Base-by-base conservation (phyloP, 306 rosid species). In the Morella rubra region DNA sequence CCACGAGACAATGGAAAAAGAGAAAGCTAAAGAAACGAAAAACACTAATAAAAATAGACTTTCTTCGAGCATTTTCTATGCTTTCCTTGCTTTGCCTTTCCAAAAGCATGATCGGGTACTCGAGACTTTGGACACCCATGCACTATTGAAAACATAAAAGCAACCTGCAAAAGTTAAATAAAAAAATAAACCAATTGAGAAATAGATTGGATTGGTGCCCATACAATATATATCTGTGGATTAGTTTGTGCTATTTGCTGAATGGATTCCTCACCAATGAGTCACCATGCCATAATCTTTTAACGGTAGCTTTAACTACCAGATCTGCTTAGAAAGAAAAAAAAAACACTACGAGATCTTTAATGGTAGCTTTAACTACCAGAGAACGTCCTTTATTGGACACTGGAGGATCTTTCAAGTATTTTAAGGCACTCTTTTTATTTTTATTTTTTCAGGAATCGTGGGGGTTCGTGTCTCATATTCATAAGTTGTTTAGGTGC, bases 321-420 rank as follows among this genome's bases (percentile, higher is more conserved):
- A 24, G 27, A 24, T 24, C 27, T 24, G 27, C 27, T 24, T 24
- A 24, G 27, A 24, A 24, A 1, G 1, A 24, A 24, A 24, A 24
- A 24, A 24, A 24, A n/a, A n/a, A n/a, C n/a, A 24, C 27, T 24
- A 67, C 32, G 18, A n/a, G 10, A 69, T 59, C 68, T 70, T 62
- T 66, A 60, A 69, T 62, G 55, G 61, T 47, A 40, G 46, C 86
- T 85, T 83, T 82, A 83, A 81, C 81, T 67, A 71, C 84, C 85
- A 69, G 78, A 65, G 74, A 73, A 81, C 42, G 10, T 78, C 32
- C 56, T 80, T 83, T 60, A 77, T 71, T 64, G 56, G 77, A 49
- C 73, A 49, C 74, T 8, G 14, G 49, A 3, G 27, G 40, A 70
- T 7, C 55, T 60, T 49, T 78, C 42, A 71, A 42, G 54, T 49